These are phyloP conservation scores for Leptosphaerulina australis DNA, from an alignment of 2,329 filamentous ascomycete genomes.

Conservation along the genomic window DNA sequence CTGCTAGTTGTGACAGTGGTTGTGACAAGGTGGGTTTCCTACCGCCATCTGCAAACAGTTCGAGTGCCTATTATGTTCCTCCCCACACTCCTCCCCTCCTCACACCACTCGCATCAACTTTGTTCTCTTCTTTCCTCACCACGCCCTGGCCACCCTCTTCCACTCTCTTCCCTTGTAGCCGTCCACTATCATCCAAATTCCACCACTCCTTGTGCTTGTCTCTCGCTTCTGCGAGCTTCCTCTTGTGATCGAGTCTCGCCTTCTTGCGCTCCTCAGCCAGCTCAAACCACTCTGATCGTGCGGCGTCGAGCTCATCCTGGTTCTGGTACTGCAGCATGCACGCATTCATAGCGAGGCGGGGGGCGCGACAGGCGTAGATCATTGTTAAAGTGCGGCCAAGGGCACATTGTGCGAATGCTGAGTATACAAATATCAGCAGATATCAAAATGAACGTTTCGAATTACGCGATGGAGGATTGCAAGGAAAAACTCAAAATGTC, in stretches of 20 bases:
- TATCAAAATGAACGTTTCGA: too few relatives aligned
- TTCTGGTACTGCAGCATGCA: slow-evolving; percentile 92
- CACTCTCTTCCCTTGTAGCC: slow-evolving; percentile 32
- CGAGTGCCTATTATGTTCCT: background rate
- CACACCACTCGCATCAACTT: slow-evolving; percentile 27
- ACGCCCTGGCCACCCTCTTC: slow-evolving; percentile 21
- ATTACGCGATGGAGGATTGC: too few relatives aligned
- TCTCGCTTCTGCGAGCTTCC: slow-evolving; percentile 54
- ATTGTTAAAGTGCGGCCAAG: slow-evolving; percentile 84
- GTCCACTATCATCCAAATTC: slow-evolving; percentile 52
- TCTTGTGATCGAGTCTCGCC: slow-evolving; percentile 65
- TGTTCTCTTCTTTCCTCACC: slow-evolving; percentile 25
- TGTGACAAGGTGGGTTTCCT: too few relatives aligned
- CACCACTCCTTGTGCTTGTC: slow-evolving; percentile 60
- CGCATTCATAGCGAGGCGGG: slow-evolving; percentile 85
- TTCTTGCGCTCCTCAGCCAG: slow-evolving; percentile 71
- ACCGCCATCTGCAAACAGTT: too few relatives aligned
- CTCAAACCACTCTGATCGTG: slow-evolving; percentile 92
- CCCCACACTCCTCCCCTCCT: slow-evolving; percentile 24
- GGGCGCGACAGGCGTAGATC: slow-evolving; percentile 80
- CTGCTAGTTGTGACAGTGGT: too few relatives aligned
- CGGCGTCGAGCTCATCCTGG: slow-evolving; percentile 81
- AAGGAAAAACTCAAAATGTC: too few relatives aligned
- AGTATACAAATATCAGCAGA: too few relatives aligned
- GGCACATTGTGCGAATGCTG: slow-evolving; percentile 92